Evolutionary conservation across 371 early-diverging fungal genomes (phyloP), one percentile per base, ranked within the genome.

Genomic region (Sporodiniella umbellata): DNA sequence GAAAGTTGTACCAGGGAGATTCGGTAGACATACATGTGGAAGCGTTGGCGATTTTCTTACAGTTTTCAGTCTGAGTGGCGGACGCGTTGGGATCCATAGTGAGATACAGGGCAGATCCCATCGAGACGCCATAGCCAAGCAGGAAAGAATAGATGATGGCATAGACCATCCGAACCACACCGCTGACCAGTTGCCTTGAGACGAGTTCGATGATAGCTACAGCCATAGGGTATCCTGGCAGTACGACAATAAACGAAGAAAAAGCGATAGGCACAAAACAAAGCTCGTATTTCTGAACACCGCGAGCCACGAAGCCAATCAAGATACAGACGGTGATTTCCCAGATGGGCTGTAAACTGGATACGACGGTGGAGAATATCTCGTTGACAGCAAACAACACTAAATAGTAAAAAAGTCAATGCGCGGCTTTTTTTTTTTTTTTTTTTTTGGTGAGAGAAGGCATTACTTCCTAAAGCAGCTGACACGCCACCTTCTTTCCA

Each of bases 151-250:
- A 84, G 12, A 93, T 67, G 10, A 95, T 66, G 2, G 91, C 83
- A 58, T 88, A 85, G 19, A 90, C 87, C 54, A 91, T 72, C 0
- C 92, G 82, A 1, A 92, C 84, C 0, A 90, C 88, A 11, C 94
- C 94, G 4, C 88, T 86, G 12, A 91, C 84, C 45, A 93, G 64
- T 58, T 93, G 92, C 12, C 93, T 76, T 3, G 93, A 88, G 1
- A 87, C 81, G 10, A 94, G 68, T 53, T 94, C 95, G 38, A 90
- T 83, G 50, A 92, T 83, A 11, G 84, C 74, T 11, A 85, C 76
- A 0, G 92, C 85, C 56, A 94, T 83, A 0, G 82, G 68, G 37
- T 85, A 78, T 14, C 91, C 91, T 0, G 90, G 90, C 31, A 89
- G 58, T 14, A 87, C 75, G 15, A 86, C 71, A 33, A 87, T 75